phyloP scores from a whole-genome alignment of 2,329 filamentous ascomycete species.

The Fusarium tupiense region DNA sequence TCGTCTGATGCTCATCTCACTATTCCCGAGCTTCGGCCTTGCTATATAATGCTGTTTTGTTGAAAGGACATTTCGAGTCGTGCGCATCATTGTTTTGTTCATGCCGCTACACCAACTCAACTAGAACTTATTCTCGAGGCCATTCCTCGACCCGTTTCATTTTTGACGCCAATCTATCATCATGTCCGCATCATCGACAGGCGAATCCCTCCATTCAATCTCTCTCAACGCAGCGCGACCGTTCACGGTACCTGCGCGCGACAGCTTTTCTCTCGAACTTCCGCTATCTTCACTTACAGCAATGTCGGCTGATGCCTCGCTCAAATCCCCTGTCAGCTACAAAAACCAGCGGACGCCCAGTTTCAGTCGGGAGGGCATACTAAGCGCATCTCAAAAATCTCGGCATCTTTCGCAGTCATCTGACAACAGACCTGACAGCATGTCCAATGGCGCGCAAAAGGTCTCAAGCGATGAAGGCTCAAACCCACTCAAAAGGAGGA shows the following conservation, averaged over 20 bases:
- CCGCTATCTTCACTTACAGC: slow-evolving; percentile 56
- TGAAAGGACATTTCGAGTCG: slow-evolving; percentile 25
- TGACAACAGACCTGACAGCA: slow-evolving; percentile 56
- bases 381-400: slow-evolving; percentile 63
- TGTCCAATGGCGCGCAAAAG: slow-evolving; percentile 58
- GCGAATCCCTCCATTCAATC: slow-evolving; percentile 60
- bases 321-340: slow-evolving; percentile 63
- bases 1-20: slow-evolving; percentile 31
- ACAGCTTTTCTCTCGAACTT: slow-evolving; percentile 61
- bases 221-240: slow-evolving; percentile 52
- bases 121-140: background rate
- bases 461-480: slow-evolving; percentile 60
- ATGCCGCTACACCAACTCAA: background rate
- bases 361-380: slow-evolving; percentile 64
- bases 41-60: slow-evolving; percentile 35
- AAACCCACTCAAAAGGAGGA: slow-evolving; percentile 69
- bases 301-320: slow-evolving; percentile 53
- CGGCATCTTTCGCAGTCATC: slow-evolving; percentile 66
- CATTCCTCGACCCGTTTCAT: slow-evolving; percentile 29
- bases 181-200: slow-evolving; percentile 65
- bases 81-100: slow-evolving; percentile 4
- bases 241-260: slow-evolving; percentile 58
- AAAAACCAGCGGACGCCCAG: slow-evolving; percentile 57
- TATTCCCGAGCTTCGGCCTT: slow-evolving; percentile 6
- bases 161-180: slow-evolving; percentile 40